These are phyloP conservation scores for Corinectria fuckeliana DNA, from an alignment of 2,329 filamentous ascomycete genomes.

Conservation along the genomic window DNA sequence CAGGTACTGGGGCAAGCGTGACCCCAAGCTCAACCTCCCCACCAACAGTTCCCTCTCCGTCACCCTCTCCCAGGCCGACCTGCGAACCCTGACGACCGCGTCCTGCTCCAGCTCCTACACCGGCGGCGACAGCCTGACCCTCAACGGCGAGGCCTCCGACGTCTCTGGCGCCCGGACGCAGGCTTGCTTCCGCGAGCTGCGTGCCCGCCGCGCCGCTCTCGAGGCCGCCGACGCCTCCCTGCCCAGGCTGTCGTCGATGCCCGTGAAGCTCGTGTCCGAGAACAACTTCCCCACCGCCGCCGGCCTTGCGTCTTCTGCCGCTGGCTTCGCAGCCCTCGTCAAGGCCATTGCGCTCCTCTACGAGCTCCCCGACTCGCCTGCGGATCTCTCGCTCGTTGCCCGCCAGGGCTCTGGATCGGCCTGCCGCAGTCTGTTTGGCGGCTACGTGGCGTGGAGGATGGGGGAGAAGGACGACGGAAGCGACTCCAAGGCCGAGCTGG, in stretches of 20 bases:
- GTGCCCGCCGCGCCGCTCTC: conserved; percentile 75
- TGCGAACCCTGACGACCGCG: conserved; percentile 95
- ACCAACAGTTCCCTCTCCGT: conserved; percentile 98
- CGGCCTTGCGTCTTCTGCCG: conserved; percentile 77
- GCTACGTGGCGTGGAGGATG: conserved; percentile 94
- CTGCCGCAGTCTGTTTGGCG: conserved; percentile 90
- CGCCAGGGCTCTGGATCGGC: conserved; percentile 94
- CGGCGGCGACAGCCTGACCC: conserved; percentile 72
- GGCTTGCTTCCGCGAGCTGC: conserved; percentile 89
- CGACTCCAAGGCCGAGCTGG: conserved; percentile 87
- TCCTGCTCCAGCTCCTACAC: conserved; percentile 80
- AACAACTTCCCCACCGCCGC: conserved; percentile 99
- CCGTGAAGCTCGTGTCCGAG: conserved; percentile 87
- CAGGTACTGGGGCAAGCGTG: conserved; percentile 93
- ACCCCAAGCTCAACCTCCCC: conserved; percentile 90
- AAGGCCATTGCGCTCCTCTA: conserved; percentile 93
- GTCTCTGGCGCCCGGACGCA: conserved; percentile 90
- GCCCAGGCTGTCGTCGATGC: conserved; percentile 79
- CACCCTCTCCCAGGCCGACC: conserved; percentile 90
- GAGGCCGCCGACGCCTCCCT: conserved; percentile 75
- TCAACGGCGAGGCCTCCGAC: conserved; percentile 85
- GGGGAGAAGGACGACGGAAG: conserved; percentile 77
- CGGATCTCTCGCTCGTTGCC: conserved; percentile 86
- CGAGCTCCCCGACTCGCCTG: conserved; percentile 78
- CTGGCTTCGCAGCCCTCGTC: conserved; percentile 74